phyloP scores from a whole-genome alignment of 2,329 filamentous ascomycete species.

The Ceratocystis eucalypticola region DNA sequence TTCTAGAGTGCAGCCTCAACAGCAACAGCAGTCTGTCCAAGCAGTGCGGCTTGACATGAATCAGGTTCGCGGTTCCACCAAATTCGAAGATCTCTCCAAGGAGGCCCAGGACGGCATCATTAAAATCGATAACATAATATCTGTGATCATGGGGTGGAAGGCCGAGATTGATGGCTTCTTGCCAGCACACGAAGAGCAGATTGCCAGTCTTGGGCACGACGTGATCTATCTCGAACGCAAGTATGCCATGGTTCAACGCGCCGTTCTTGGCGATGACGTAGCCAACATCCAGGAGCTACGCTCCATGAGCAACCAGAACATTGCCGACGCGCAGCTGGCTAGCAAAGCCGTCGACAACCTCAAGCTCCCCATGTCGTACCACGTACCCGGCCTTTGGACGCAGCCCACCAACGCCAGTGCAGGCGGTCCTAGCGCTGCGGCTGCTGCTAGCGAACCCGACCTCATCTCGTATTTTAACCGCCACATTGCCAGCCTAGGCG shows the following conservation, averaged over 20 bases:
- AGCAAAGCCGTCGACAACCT: slow-evolving; percentile 65
- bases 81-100: slow-evolving; percentile 80
- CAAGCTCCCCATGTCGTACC: slow-evolving; percentile 49
- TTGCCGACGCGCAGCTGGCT: slow-evolving; percentile 54
- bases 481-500: slow-evolving; percentile 32
- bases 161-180: slow-evolving; percentile 60
- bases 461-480: slow-evolving; percentile 35
- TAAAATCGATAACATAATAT: slow-evolving; percentile 64
- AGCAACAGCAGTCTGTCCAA: slow-evolving; percentile 44
- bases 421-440: slow-evolving; percentile 22
- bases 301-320: slow-evolving; percentile 46
- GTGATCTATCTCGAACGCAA: slow-evolving; percentile 38
- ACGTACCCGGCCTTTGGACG: slow-evolving; percentile 33
- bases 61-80: slow-evolving; percentile 72
- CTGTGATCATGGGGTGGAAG: slow-evolving; percentile 64
- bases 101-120: slow-evolving; percentile 68
- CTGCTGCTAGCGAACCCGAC: slow-evolving; percentile 30
- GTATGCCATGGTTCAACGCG: slow-evolving; percentile 33
- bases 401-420: slow-evolving; percentile 26
- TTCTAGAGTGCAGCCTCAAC: slow-evolving; percentile 12
- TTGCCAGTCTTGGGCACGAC: slow-evolving; percentile 35
- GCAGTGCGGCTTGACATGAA: slow-evolving; percentile 67
- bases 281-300: slow-evolving; percentile 51
- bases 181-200: slow-evolving; percentile 39
- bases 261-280: slow-evolving; percentile 40